Evolutionary conservation across 352 stramenopile species (phyloP), one percentile per base, ranked within the genome.

Genomic region (Phytophthora tentaculata): DNA sequence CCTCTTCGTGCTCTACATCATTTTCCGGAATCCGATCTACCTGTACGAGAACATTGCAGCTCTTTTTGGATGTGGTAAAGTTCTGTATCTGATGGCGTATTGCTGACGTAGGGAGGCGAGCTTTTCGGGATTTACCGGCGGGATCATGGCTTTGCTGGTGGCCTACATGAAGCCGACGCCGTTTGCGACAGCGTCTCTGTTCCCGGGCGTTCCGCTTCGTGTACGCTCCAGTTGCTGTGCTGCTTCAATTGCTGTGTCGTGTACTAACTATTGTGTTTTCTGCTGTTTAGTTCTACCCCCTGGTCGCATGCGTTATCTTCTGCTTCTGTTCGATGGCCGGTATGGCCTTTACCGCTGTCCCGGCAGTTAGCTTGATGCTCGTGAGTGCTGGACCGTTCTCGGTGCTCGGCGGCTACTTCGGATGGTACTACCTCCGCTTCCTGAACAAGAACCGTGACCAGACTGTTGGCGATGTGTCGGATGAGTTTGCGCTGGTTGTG

Each of bases 371-470:
- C n/a, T 69, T 67, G 5, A 76, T 83, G 16, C 64, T 95, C 3
- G 64, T 91, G 45, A 86, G 85, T 58, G 85, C 88, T 23, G 88
- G 86, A 0, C 88, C 88, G 13, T 94, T 86, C 56, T 89, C 88
- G 24, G 52, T 89, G 13, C 76, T 92, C 17, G 88, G 88, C 22
- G 82, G 84, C 51, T 96, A 78, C 71, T 89, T 94, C 59, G 86
- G 86, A 13, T 96, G 88, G 88, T 94, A 89, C 62, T 95, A 93
- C 66, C 78, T 96, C 23, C 88, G 88, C 24, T 95, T 95, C 62
- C 69, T 95, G 16, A 84, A 87, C 64, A 91, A 89, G 64, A 96
- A 95, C 65, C 57, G 66, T 17, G 88, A 95, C 35, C 72, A 81
- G 23, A 88, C 79, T 6, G 56, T 88, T n/a, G 88, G 88, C 5